These are phyloP conservation scores for Bretziella fagacearum DNA, from an alignment of 2,329 filamentous ascomycete species.

Conservation along the genomic window DNA sequence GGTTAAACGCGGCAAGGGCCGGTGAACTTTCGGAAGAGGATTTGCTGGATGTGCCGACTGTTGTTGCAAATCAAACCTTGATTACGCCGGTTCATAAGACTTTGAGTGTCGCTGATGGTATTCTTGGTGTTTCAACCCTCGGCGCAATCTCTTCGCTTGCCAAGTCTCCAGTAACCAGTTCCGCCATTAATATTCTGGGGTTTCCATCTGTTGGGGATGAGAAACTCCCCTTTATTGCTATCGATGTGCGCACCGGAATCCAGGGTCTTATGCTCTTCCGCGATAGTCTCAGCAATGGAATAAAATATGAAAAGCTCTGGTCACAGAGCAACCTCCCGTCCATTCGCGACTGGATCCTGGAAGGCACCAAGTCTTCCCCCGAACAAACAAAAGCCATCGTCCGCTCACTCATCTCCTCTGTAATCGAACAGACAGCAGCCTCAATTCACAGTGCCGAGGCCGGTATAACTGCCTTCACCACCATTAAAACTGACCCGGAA, in stretches of 20 bases:
- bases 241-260: constrained; percentile 48
- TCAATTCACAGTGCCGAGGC: constrained; percentile 35
- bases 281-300: constrained; percentile 49
- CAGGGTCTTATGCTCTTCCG: constrained; percentile 51
- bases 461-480: constrained; percentile 21
- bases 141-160: constrained; percentile 27
- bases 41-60: constrained; percentile 39
- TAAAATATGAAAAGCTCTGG: constrained; percentile 59
- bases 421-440: constrained; percentile 39
- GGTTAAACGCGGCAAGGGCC: constrained; percentile 18
- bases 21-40: constrained; percentile 36
- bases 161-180: constrained; percentile 29
- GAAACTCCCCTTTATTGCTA: constrained; percentile 31
- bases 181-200: constrained; percentile 40
- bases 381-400: constrained; percentile 47
- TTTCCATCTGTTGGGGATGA: constrained; percentile 24
- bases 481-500: constrained; percentile 19
- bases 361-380: constrained; percentile 28
- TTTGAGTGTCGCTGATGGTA: constrained; percentile 55
- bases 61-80: constrained; percentile 3
- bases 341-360: constrained; percentile 45
- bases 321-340: constrained; percentile 50
- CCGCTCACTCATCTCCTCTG: constrained; percentile 45
- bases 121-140: constrained; percentile 46
- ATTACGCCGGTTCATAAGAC: constrained; percentile 67